A percentile compares a stretch with the other conserved stretches of the same genome.
Evolutionary conservation across 805 yeast genomes (phyloP).

Genomic region (Candida parachauliodes): DNA sequence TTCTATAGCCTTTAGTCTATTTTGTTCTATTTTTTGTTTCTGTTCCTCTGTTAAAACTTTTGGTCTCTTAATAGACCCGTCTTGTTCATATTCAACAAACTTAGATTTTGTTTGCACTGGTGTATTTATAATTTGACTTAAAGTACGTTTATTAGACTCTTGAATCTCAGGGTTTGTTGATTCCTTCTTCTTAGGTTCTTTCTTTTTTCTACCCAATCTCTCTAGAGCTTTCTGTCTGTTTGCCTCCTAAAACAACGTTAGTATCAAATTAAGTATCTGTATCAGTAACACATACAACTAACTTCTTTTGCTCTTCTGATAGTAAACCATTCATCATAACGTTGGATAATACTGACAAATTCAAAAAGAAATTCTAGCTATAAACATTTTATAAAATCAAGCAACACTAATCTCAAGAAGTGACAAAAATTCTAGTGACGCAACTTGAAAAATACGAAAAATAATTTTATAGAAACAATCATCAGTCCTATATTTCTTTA

Average conservation of each 20-base stretch:
- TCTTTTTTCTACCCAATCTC: constrained; percentile 34
- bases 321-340: constrained; percentile 16
- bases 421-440: not conserved
- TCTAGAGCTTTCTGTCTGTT: constrained; percentile 63
- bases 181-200: not conserved
- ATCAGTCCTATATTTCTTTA: constrained; percentile 3
- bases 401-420: not conserved
- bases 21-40: constrained; percentile 44
- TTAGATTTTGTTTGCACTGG: constrained; percentile 9
- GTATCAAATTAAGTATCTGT: not conserved
- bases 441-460: constrained; percentile 14
- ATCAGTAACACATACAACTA: constrained; percentile 33
- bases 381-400: not conserved
- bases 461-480: too few species aligned
- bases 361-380: not conserved
- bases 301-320: constrained; percentile 30
- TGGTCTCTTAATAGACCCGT: constrained; percentile 17
- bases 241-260: constrained; percentile 49
- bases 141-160: constrained; percentile 4
- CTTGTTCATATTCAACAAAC: constrained; percentile 10
- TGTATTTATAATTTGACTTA: constrained; percentile 9
- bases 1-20: constrained; percentile 52
- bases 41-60: constrained; percentile 47
- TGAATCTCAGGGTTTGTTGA: not conserved
- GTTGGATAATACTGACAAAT: too few species aligned